These are phyloP conservation scores for Podospora tetraspora DNA, from an alignment of 495 filamentous ascomycete genomes.

Conservation along the genomic window DNA sequence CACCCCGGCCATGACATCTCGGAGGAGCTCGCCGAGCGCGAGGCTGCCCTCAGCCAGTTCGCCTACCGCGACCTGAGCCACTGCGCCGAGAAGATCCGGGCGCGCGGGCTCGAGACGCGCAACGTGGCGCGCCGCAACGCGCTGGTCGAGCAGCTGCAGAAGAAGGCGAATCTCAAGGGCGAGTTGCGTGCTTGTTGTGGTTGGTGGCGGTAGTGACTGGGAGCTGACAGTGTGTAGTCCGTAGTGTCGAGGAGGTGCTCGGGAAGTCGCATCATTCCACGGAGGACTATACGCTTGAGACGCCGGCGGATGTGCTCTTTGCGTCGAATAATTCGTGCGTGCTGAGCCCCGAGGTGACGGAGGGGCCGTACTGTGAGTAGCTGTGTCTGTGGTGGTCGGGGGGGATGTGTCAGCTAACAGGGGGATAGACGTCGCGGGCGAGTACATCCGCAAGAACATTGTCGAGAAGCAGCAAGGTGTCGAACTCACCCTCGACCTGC, in stretches of 20 bases:
- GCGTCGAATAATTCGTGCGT: slow-evolving; percentile 47
- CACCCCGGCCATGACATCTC: slow-evolving; percentile 48
- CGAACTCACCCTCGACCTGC: slow-evolving; percentile 53
- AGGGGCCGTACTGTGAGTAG: slow-evolving; percentile 50
- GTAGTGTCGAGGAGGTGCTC: slow-evolving; percentile 33
- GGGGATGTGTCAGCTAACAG: not conserved
- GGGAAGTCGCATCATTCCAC: slow-evolving; percentile 14
- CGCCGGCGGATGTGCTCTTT: slow-evolving; percentile 34
- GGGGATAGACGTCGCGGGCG: slow-evolving; percentile 32
- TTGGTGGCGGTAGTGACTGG: not conserved
- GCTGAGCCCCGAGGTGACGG: slow-evolving; percentile 50
- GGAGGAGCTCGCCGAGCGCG: slow-evolving; percentile 43
- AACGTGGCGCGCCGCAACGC: slow-evolving; percentile 43
- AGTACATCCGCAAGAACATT: slow-evolving; percentile 51
- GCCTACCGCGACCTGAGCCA: slow-evolving; percentile 38
- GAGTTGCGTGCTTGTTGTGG: not conserved
- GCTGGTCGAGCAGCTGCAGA: slow-evolving; percentile 18
- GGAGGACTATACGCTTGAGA: slow-evolving; percentile 12
- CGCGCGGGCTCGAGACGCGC: slow-evolving; percentile 43
- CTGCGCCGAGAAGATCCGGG: slow-evolving; percentile 45
- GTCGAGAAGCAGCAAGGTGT: slow-evolving; percentile 53
- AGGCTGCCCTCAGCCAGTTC: slow-evolving; percentile 37
- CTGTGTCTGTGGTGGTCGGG: not conserved
- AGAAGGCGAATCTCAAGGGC: slow-evolving; percentile 19
- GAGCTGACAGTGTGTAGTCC: slow-evolving; percentile 14